Base-by-base conservation (phyloP, 2,329 filamentous ascomycete genomes). In the Pestalotiopsis sp. region DNA sequence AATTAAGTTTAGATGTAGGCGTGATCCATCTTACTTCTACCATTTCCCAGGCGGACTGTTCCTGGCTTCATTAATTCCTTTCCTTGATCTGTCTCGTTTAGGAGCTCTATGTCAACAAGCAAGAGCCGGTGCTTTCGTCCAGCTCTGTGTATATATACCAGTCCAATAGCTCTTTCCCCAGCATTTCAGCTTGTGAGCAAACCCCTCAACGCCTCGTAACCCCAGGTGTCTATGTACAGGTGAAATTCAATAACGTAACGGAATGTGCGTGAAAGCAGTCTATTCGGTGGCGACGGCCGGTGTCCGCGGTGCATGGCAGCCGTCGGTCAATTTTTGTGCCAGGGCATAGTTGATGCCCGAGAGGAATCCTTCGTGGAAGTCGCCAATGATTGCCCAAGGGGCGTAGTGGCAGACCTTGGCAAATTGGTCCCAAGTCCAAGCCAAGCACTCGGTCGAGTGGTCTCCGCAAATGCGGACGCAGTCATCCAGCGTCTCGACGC, bases 371-470 rank as follows among this genome's bases (percentile, higher is more conserved):
- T 77, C 73, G 2, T 71, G 71, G 39, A 73, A 69, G 39, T 82
- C 76, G 6, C 85, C 86, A 2, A 87, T 75, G 52, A 86, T 80
- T 66, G 86, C 76, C 86, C 85, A 88, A 25, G 85, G 84, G 49
- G 83, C 84, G 63, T 77, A 78, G 70, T 82, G 79, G 75, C 86
- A 88, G 68, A 77, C 73, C 71, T 78, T 74, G 25, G 71, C 76
- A 36, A 71, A 73, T 64, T 79, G 76, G 41, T 86, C 82, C 77
- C 83, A 87, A 31, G 81, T 82, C 86, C 86, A 88, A 27, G 86
- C 85, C 66, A 88, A 75, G 70, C 86, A 88, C 69, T 75, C 75
- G 36, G 72, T 74, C n/a, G 75, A 72, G 49, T 79, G 77, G 39
- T 76, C 72, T 27, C 79, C 73, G 77, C 86, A 88, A 52, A 82